Conservation (phyloP, 139 green algal genomes). For the Edaphochlamys debaryana region DNA sequence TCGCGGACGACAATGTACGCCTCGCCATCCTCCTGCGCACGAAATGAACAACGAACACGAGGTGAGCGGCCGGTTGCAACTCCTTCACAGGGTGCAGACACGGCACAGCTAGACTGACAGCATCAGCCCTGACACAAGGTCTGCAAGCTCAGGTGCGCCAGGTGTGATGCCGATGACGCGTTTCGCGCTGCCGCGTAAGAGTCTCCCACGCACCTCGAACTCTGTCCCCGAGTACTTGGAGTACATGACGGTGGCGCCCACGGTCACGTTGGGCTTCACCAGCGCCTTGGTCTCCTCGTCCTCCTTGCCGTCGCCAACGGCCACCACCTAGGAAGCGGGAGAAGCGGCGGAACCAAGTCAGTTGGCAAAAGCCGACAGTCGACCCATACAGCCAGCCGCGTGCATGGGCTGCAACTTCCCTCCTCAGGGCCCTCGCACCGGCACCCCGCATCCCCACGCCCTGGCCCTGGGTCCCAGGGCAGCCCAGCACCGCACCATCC, state of each 20-base stretch:
- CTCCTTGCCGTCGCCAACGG: conserved; percentile 81
- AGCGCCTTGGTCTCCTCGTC: conserved; percentile 67
- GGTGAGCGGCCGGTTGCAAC: no score
- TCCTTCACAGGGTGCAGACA: no score
- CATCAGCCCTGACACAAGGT: no score
- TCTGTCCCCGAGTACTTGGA: conserved; percentile 87
- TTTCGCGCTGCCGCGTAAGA: not conserved
- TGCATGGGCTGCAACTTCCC: no score
- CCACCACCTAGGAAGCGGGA: conserved; percentile 82
- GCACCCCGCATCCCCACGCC: no score
- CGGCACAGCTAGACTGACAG: no score
- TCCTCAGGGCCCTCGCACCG: no score
- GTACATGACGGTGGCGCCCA: conserved; percentile 90
- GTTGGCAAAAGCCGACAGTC: no score
- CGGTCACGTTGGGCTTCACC: conserved; percentile 66
- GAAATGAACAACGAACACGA: not conserved
- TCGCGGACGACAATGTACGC: conserved; percentile 89
- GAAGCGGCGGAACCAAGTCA: no score
- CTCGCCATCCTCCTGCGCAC: conserved; percentile 57
- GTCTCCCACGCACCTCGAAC: conserved; percentile 81
- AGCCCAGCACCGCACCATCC: no score
- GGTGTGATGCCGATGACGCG: not conserved
- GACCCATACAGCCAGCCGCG: no score
- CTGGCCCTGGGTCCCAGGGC: no score
- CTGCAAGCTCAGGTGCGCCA: not conserved